Base-by-base conservation (phyloP, 371 early-diverging fungal species). In the Mortierella sp. region DNA sequence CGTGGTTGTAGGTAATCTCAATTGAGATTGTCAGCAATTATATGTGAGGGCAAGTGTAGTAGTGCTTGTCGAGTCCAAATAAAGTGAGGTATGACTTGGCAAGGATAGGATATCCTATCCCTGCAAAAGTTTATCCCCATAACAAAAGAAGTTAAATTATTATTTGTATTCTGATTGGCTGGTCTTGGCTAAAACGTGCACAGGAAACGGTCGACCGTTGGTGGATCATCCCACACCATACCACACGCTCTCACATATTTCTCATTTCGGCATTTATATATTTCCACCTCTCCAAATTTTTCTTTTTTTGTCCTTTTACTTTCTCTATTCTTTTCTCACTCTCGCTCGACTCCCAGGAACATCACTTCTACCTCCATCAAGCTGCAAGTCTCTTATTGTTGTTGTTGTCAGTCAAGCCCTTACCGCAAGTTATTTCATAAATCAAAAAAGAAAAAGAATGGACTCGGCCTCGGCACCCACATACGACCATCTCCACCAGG, bases 401-500 rank as follows among this genome's bases (percentile, higher is more conserved):
- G n/a, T n/a, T n/a, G n/a, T n/a, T n/a, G n/a, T n/a, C n/a, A n/a
- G 8, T 8, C 40, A 2, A 37, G 8, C 1, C 8, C 40, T 13
- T 10, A n/a, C n/a, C n/a, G n/a, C n/a, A n/a, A n/a, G n/a, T n/a
- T n/a, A n/a, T n/a, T n/a, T n/a, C n/a, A n/a, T n/a, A n/a, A n/a
- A 61, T 22, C 43, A 47, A 32, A 2, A 26, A 51, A 47, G 32
- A 26, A 28, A 29, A 19, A 49, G 32, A 32, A 47, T 17, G 34
- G 17, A 54, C 19, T 9, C n/a, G 12, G 22, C 53, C 58, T 45
- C 60, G 60, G 61, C 59, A 13, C 2, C 54, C 35, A 34, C 51
- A 8, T 34, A 64, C 40, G 23, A 31, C 34, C 32, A 31, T n/a
- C 43, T 32, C 12, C 62, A 61, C 34, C 61, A 69, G 40, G 57